Evolutionary conservation across 768 basidiomycete species (phyloP).

Genomic region (Antrodiella citrinella): DNA sequence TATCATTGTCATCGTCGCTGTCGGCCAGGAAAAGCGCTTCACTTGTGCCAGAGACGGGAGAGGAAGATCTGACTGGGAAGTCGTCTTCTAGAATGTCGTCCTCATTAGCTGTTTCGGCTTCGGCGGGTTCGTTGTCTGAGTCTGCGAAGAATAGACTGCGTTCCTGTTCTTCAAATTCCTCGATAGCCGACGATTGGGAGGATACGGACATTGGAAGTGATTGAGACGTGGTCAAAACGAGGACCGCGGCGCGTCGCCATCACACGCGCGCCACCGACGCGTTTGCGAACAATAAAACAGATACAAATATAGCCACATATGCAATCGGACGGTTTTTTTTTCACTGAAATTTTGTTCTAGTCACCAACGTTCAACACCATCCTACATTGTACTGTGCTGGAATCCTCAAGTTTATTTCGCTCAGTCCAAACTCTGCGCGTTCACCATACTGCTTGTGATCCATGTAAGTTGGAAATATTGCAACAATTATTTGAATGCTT

Average conservation of each 20-base stretch:
- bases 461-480: too few species aligned
- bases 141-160: constrained; percentile 46
- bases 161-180: not conserved
- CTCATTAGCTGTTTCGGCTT: not conserved
- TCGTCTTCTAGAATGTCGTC: constrained; percentile 7
- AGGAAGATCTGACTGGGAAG: not conserved
- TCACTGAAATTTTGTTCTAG: too few species aligned
- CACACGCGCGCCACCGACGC: constrained; percentile 31
- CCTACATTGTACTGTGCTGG: too few species aligned
- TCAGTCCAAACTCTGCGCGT: too few species aligned
- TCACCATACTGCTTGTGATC: too few species aligned
- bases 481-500: too few species aligned
- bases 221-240: not conserved
- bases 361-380: too few species aligned
- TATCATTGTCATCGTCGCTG: constrained; percentile 32
- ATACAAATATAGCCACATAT: constrained; percentile 26
- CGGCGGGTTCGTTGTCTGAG: constrained; percentile 41
- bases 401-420: too few species aligned
- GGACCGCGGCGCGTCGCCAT: not conserved
- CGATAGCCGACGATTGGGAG: not conserved
- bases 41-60: constrained; percentile 8
- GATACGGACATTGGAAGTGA: not conserved
- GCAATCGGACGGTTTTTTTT: too few species aligned
- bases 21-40: constrained; percentile 33
- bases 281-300: constrained; percentile 26